Base-by-base conservation (phyloP, 805 yeast genomes). In the Hyphopichia homilentoma region DNA sequence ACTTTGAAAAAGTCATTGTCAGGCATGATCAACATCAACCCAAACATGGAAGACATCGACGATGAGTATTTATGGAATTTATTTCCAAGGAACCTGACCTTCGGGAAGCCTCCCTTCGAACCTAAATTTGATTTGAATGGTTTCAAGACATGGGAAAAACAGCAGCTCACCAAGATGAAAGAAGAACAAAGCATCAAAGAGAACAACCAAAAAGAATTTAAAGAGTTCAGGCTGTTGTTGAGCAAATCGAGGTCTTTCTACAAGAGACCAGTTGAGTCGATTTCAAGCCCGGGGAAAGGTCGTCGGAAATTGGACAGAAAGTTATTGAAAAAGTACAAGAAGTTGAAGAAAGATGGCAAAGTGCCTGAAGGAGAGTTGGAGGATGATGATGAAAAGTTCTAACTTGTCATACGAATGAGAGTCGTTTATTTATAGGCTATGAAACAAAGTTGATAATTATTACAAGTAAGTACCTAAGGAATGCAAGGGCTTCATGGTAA, bases 41-140 rank as follows among this genome's bases (percentile, higher is more conserved):
- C 61, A 1, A 48, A 48, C 16, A 47, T 65, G 32, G 51, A 55
- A 18, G 59, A 56, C 28, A 52, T 66, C 13, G 61, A 59, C 33
- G 68, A 67, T 38, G 65, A 58, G 20, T 61, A 55, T 34, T 52
- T 67, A 23, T 65, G 71, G 70, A 51, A 60, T 13, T 29, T 61
- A 25, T 47, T 60, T 16, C 71, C 71, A 3, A 50, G 49, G 24
- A 60, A 52, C 15, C 52, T 54, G 35, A 35, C 52, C 19, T 64
- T 56, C 43, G 67, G 63, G 6, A 39, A 43, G 3, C 61, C 62
- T 6, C 69, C 70, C 1, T 62, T 54, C 33, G 67, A 60, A 17
- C 38, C 40, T 16, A 30, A 42, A 24, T 35, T 40, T 15, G 45
- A 38, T 5, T 18, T 27, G n/a, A 39, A 51, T 25, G 58, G 61